A percentile compares a stretch with the other conserved stretches of the same genome.
Conservation (phyloP, 768 basidiomycete species). For the Rhodotorula kratochvilovae region DNA sequence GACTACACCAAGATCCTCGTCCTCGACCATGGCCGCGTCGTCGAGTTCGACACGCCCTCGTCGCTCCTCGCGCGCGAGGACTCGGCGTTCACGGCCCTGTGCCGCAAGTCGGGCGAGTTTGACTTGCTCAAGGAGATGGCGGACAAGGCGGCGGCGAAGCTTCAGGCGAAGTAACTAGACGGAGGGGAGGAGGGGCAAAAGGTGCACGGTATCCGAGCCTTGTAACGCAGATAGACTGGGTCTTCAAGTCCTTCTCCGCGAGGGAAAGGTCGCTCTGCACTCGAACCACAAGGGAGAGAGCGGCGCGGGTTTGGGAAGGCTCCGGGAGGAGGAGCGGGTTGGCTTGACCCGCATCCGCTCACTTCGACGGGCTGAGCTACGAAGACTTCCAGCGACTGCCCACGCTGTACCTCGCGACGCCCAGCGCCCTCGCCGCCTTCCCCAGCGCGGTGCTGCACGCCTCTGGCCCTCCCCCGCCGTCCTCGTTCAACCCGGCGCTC, state of each 20-base stretch:
- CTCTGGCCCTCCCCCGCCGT: background rate
- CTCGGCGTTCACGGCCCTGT: constrained; percentile 54
- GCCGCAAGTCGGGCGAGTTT: constrained; percentile 38
- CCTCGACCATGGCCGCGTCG: constrained; percentile 61
- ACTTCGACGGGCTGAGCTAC: too few relatives aligned
- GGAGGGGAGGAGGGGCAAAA: background rate
- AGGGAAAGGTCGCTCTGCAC: too few relatives aligned
- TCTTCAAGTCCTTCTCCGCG: too few relatives aligned
- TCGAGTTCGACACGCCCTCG: constrained; percentile 70
- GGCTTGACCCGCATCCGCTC: too few relatives aligned
- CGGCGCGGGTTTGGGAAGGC: background rate
- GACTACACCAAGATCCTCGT: constrained; percentile 51
- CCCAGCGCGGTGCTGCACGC: background rate
- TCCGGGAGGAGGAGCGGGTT: background rate
- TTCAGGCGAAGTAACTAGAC: background rate
- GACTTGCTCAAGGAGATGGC: constrained; percentile 37
- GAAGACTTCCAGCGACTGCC: too few relatives aligned
- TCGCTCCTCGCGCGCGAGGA: constrained; percentile 56
- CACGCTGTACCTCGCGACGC: too few relatives aligned
- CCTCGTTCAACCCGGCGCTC: background rate
- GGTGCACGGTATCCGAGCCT: background rate
- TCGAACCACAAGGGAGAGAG: background rate
- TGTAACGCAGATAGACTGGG: too few relatives aligned
- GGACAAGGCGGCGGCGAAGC: constrained; percentile 1
- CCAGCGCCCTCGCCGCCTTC: background rate